Conservation (phyloP, 106 monocot genomes). For the Posidonia australis region DNA sequence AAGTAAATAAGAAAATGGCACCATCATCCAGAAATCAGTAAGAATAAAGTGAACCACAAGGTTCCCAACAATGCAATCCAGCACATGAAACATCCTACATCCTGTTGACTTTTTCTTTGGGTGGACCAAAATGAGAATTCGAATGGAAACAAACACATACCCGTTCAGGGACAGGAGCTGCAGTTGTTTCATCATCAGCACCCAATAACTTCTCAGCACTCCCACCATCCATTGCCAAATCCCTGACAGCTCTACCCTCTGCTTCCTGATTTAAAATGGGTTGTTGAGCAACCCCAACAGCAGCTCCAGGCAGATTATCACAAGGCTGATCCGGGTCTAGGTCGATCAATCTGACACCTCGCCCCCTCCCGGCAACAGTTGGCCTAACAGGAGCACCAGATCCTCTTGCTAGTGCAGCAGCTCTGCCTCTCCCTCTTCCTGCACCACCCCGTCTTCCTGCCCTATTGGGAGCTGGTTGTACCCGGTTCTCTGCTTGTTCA, state of each 20-base stretch:
- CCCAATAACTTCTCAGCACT: conserved; percentile 63
- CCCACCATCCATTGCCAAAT: conserved; percentile 60
- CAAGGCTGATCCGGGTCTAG: conserved; percentile 75
- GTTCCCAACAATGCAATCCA: too few species aligned
- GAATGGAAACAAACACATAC: conserved; percentile 21
- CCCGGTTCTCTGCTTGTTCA: conserved; percentile 48
- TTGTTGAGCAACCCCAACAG: conserved; percentile 40
- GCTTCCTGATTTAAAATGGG: conserved; percentile 39
- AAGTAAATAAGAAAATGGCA: too few species aligned
- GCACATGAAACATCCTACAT: too few species aligned
- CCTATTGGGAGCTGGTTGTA: conserved; percentile 33
- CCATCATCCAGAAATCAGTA: too few species aligned
- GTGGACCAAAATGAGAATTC: background rate
- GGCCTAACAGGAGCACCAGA: conserved; percentile 34
- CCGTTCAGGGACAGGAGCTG: conserved; percentile 80
- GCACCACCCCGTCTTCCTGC: conserved; percentile 47
- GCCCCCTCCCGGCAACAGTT: conserved; percentile 54
- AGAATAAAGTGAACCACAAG: too few species aligned
- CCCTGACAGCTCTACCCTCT: conserved; percentile 42
- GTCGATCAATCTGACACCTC: conserved; percentile 56
- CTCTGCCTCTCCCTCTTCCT: conserved; percentile 68
- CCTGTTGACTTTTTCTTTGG: too few species aligned
- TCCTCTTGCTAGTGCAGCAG: conserved; percentile 44
- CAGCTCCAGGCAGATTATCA: conserved; percentile 38
- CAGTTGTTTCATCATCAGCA: conserved; percentile 59